Conservation (phyloP, 768 basidiomycete species). For the Suillus variegatus region DNA sequence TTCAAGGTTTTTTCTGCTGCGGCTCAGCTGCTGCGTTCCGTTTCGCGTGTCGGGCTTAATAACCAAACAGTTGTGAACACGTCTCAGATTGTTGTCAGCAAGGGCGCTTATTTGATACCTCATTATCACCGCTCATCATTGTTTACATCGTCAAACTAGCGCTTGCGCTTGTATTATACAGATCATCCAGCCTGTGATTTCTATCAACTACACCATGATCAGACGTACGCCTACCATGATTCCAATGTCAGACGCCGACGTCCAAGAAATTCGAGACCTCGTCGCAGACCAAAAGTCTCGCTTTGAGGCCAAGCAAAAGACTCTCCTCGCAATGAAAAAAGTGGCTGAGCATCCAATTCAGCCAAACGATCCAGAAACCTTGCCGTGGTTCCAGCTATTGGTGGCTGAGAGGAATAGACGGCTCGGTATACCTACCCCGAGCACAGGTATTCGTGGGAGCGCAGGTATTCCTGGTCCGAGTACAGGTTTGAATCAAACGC, state of each 20-base stretch:
- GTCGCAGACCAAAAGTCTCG: slow-evolving; percentile 50
- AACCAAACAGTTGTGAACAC: slow-evolving; percentile 11
- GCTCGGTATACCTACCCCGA: slow-evolving; percentile 25
- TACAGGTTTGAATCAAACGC: slow-evolving; percentile 10
- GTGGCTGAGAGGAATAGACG: slow-evolving; percentile 24
- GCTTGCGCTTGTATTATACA: not conserved
- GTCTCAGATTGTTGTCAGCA: slow-evolving; percentile 12
- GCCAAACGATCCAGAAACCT: not conserved
- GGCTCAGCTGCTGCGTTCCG: slow-evolving; percentile 12
- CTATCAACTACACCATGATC: slow-evolving; percentile 50
- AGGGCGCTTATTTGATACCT: slow-evolving; percentile 4
- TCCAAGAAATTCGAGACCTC: slow-evolving; percentile 74
- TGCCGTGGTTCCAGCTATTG: slow-evolving; percentile 2
- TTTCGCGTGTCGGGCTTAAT: not conserved
- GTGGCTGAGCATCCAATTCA: slow-evolving; percentile 36
- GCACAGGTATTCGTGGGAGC: not conserved
- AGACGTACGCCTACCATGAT: slow-evolving; percentile 77
- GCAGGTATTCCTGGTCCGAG: slow-evolving; percentile 16
- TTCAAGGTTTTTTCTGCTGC: slow-evolving; percentile 10
- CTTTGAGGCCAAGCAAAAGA: slow-evolving; percentile 39
- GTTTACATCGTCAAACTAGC: slow-evolving; percentile 6
- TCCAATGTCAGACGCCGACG: slow-evolving; percentile 72
- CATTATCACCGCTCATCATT: not conserved
- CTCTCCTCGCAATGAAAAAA: slow-evolving; percentile 30
- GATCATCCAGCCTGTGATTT: not conserved